Evolutionary conservation across 352 stramenopile species (phyloP).

Genomic region (Pythium angustatum): DNA sequence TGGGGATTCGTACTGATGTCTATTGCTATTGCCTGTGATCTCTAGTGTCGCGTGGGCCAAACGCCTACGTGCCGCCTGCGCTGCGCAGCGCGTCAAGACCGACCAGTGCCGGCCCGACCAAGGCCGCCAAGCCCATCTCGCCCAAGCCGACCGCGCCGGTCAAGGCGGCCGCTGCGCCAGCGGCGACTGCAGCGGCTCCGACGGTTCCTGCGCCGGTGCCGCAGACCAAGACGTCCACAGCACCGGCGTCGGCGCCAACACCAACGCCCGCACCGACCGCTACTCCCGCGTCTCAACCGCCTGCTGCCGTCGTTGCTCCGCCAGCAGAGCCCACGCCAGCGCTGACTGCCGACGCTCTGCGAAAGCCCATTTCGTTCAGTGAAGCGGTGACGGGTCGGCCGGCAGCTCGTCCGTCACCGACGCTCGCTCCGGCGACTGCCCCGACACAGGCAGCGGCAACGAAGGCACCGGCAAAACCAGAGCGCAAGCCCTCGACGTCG

Average conservation of each 20-base stretch:
- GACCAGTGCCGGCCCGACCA: constrained; percentile 34
- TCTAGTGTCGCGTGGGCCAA: constrained; percentile 31
- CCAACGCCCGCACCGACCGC: background rate
- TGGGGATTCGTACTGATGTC: background rate
- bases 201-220: background rate
- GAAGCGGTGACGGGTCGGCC: constrained; percentile 60
- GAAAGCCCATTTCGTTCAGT: constrained; percentile 72
- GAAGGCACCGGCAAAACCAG: constrained; percentile 16
- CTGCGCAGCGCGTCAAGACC: constrained; percentile 51
- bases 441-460: background rate
- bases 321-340: background rate
- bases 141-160: constrained; percentile 13
- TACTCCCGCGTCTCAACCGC: constrained; percentile 3
- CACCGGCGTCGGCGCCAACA: background rate
- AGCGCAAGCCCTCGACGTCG: constrained; percentile 14
- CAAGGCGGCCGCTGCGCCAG: background rate
- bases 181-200: background rate
- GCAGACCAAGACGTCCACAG: background rate
- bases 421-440: constrained; percentile 3
- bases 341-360: constrained; percentile 7
- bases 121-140: constrained; percentile 16
- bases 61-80: constrained; percentile 70
- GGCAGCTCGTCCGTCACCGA: constrained; percentile 11
- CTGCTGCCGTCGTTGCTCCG: no score
- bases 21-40: background rate